These are phyloP conservation scores for Saccharomyces mikatae DNA, from an alignment of 805 yeast genomes.

Conservation along the genomic window DNA sequence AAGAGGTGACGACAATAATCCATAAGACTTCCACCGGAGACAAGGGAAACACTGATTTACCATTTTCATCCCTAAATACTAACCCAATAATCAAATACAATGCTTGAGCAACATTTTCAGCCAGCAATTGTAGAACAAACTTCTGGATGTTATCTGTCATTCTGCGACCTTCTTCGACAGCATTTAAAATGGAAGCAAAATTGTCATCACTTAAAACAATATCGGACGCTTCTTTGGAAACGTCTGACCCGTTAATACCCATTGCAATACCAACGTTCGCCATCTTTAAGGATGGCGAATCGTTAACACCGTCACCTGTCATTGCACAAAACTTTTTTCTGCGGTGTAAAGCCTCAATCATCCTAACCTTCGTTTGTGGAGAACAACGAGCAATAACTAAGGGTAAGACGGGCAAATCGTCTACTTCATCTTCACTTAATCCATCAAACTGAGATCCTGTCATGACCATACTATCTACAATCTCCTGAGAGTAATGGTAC, in stretches of 20 bases:
- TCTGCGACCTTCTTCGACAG: conserved; percentile 95
- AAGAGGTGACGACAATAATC: conserved; percentile 96
- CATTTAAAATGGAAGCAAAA: conserved; percentile 83
- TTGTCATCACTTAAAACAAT: conserved; percentile 96
- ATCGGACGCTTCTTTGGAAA: conserved; percentile 96
- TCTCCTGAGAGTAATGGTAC: conserved; percentile 30
- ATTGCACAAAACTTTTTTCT: conserved; percentile 93
- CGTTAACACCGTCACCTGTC: conserved; percentile 99
- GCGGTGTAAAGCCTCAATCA: conserved; percentile 80
- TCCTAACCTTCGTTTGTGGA: conserved; percentile 86
- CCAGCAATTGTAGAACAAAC: conserved; percentile 87
- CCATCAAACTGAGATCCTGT: conserved; percentile 77
- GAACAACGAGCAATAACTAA: conserved; percentile 90
- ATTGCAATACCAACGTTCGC: conserved; percentile 95
- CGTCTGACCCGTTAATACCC: conserved; percentile 93
- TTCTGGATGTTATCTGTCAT: conserved; percentile 92
- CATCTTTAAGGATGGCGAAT: conserved; percentile 90
- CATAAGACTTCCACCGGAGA: conserved; percentile 97
- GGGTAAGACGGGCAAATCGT: conserved; percentile 68
- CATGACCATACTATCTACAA: conserved; percentile 55
- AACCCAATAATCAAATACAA: conserved; percentile 75
- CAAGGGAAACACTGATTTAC: conserved; percentile 77
- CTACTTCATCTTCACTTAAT: conserved; percentile 60
- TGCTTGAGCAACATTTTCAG: conserved; percentile 90
- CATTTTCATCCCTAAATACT: conserved; percentile 63